Conservation (phyloP, 2,329 filamentous ascomycete species). For the Trichoderma sp. region DNA sequence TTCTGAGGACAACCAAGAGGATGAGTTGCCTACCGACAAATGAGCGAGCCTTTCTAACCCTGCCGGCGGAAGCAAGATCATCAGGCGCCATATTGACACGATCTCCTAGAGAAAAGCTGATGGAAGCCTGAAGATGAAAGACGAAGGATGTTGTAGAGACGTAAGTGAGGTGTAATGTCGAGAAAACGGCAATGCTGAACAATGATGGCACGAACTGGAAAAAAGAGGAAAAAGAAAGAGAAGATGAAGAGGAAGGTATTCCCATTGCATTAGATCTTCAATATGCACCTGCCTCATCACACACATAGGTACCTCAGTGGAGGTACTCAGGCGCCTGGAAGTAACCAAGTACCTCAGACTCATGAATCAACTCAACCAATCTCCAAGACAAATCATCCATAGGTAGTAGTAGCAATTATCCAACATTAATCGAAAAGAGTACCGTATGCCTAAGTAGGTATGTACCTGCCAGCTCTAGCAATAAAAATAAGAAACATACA, state of each 20-base stretch:
- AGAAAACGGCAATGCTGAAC: neutral
- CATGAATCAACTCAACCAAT: neutral
- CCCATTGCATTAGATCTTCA: neutral
- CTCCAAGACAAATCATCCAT: neutral
- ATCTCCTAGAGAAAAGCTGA: neutral
- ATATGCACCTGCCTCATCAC: neutral
- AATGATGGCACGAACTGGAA: neutral
- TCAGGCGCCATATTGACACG: constrained; percentile 24
- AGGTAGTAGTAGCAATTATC: neutral
- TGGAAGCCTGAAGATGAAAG: neutral
- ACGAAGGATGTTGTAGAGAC: no score
- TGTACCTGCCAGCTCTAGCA: neutral
- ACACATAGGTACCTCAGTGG: neutral
- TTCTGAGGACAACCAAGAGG: neutral
- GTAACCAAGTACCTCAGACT: neutral
- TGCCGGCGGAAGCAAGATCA: constrained; percentile 21
- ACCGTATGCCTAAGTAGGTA: neutral
- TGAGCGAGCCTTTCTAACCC: constrained; percentile 27
- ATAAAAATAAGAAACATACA: neutral
- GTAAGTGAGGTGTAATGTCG: neutral
- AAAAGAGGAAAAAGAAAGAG: neutral
- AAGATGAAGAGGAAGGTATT: neutral
- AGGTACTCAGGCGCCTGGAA: no score
- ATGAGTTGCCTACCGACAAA: constrained; percentile 21
- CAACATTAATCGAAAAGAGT: neutral